These are phyloP conservation scores for Candida berthetii DNA, from an alignment of 805 yeast species.

Conservation along the genomic window DNA sequence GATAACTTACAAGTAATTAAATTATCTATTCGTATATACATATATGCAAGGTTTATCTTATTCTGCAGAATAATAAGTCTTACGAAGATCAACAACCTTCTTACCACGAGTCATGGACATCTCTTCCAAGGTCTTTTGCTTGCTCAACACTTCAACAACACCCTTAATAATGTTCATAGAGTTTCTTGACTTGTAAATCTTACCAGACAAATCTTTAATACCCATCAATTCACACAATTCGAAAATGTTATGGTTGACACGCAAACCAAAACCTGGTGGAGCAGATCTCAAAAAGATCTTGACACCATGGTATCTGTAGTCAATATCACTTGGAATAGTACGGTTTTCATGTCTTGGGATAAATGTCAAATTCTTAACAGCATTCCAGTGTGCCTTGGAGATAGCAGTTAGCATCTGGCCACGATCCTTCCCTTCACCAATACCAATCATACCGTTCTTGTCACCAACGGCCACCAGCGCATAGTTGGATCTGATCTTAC, in stretches of 20 bases:
- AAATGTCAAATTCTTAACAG: constrained; percentile 75
- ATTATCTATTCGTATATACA: too few relatives aligned
- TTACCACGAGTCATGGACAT: constrained; percentile 91
- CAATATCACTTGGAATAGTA: constrained; percentile 81
- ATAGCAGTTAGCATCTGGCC: constrained; percentile 71
- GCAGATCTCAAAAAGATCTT: constrained; percentile 77
- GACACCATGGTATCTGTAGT: constrained; percentile 82
- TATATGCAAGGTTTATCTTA: too few relatives aligned
- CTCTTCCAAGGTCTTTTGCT: constrained; percentile 80
- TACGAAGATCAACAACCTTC: constrained; percentile 88
- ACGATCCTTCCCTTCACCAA: constrained; percentile 91
- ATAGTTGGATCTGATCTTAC: constrained; percentile 79
- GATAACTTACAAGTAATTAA: too few relatives aligned
- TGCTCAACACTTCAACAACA: constrained; percentile 74
- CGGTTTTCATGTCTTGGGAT: constrained; percentile 88
- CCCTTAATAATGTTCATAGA: constrained; percentile 93
- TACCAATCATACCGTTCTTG: constrained; percentile 86
- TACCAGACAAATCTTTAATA: constrained; percentile 87
- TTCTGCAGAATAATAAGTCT: constrained; percentile 64
- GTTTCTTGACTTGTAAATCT: constrained; percentile 88
- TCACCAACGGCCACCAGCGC: constrained; percentile 90
- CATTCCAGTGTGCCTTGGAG: constrained; percentile 87
- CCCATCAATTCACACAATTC: constrained; percentile 93
- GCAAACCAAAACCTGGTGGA: constrained; percentile 88
- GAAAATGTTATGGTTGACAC: constrained; percentile 85